phyloP scores from a whole-genome alignment of 148 eudicot genomes.

The Linanthus parryae region DNA sequence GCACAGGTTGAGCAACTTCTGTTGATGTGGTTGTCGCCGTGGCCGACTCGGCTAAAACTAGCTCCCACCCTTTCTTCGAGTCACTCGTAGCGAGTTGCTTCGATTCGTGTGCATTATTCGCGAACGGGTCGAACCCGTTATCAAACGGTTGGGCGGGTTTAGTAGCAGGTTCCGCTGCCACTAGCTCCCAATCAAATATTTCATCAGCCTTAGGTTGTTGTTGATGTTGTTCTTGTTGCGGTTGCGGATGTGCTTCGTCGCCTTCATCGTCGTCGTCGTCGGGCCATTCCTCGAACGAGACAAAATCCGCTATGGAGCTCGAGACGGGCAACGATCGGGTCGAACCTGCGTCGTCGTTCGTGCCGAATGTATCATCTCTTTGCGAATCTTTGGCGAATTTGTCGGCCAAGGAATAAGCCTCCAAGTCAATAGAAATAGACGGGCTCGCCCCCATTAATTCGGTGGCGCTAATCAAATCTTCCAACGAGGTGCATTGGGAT shows the following conservation, averaged over 20 bases:
- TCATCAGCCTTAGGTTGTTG: neutral
- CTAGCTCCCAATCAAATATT: conserved; percentile 27
- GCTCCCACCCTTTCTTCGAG: conserved; percentile 47
- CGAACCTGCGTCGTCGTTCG: conserved; percentile 41
- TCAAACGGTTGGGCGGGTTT: neutral
- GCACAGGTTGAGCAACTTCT: too few species aligned
- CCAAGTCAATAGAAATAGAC: conserved; percentile 45
- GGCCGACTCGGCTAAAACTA: conserved; percentile 32
- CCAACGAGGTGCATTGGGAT: conserved; percentile 34
- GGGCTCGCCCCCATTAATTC: conserved; percentile 23
- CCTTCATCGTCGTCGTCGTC: conserved; percentile 8
- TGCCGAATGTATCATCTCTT: too few species aligned
- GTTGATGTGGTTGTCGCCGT: too few species aligned
- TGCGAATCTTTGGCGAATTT: conserved; percentile 27
- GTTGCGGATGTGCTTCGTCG: too few species aligned
- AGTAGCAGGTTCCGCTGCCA: conserved; percentile 21
- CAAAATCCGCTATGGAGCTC: conserved; percentile 28
- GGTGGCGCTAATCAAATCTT: conserved; percentile 50
- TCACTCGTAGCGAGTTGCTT: neutral
- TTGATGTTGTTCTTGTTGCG: conserved; percentile 1
- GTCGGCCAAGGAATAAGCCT: conserved; percentile 39
- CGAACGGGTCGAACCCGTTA: conserved; percentile 7
- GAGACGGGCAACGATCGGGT: conserved; percentile 34
- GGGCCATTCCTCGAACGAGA: conserved; percentile 38
- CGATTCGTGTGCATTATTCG: conserved; percentile 4